Conservation (phyloP, 73 alveolate genomes). For the Paramecium sonneborni region DNA sequence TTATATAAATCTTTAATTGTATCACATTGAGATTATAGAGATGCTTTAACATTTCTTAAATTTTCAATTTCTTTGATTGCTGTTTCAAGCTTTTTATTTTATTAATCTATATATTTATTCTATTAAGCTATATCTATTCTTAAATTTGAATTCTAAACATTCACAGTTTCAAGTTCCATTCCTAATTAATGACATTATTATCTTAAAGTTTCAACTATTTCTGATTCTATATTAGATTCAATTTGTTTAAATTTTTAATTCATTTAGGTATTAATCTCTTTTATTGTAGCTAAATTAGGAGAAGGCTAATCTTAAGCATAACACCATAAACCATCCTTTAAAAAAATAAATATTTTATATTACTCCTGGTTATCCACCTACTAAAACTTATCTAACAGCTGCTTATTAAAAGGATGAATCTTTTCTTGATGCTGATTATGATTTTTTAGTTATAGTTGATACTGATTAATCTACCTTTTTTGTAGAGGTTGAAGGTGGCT, state of each 20-base stretch:
- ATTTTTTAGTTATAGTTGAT: neutral
- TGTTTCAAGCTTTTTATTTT: slow-evolving; percentile 24
- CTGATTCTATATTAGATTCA: slow-evolving; percentile 30
- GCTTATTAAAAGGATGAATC: slow-evolving; percentile 35
- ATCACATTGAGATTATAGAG: slow-evolving; percentile 10
- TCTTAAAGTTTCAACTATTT: slow-evolving; percentile 11
- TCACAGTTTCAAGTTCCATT: neutral
- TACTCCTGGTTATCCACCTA: slow-evolving; percentile 49
- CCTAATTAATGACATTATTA: slow-evolving; percentile 44
- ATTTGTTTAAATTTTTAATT: neutral
- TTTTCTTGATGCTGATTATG: slow-evolving; percentile 16
- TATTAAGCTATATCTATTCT: slow-evolving; percentile 17
- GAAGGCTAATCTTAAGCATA: neutral
- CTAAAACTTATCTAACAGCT: slow-evolving; percentile 29
- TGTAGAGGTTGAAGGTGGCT: neutral
- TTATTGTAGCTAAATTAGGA: neutral
- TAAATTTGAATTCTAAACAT: slow-evolving; percentile 33
- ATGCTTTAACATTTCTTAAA: slow-evolving; percentile 1
- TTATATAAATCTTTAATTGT: slow-evolving; percentile 37
- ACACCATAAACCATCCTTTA: slow-evolving; percentile 46
- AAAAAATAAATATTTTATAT: neutral
- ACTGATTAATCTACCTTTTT: slow-evolving; percentile 1
- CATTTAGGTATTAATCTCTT: neutral
- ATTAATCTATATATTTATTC: slow-evolving; percentile 6
- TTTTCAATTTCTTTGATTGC: slow-evolving; percentile 38